Percentiles rank a stretch among this genome's conserved stretches.
Evolutionary conservation across 306 rosid species (phyloP).

Genomic region (Quercus aquifolioides): DNA sequence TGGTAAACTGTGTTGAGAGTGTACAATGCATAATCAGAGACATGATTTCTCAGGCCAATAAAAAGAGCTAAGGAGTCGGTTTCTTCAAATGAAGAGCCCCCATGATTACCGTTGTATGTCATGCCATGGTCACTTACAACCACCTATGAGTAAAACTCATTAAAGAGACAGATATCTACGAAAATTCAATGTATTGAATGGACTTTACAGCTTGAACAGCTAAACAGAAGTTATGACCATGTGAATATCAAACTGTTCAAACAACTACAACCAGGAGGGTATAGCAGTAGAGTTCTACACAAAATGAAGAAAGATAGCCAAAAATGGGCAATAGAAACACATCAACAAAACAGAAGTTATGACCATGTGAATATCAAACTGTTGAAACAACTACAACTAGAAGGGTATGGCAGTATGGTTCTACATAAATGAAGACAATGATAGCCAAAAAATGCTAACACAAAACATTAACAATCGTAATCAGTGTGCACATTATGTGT

Average conservation of each 20-base stretch:
- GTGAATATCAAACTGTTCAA: background rate
- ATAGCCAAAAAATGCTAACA: background rate
- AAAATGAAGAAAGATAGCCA: background rate
- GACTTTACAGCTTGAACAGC: constrained; percentile 4
- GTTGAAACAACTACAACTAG: background rate
- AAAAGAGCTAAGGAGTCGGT: constrained; percentile 78
- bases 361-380: background rate
- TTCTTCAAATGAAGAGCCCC: constrained; percentile 92
- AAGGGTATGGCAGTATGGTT: constrained; percentile 5
- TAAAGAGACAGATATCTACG: constrained; percentile 13
- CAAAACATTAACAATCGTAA: background rate
- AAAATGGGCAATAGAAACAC: background rate
- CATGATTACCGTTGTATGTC: constrained; percentile 91
- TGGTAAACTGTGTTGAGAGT: constrained; percentile 50
- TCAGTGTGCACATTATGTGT: background rate
- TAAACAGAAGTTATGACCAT: background rate
- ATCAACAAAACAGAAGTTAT: background rate
- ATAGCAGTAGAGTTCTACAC: constrained; percentile 2
- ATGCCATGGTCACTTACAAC: constrained; percentile 97
- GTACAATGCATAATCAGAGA: constrained; percentile 29
- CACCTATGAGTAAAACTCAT: constrained; percentile 41
- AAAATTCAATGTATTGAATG: constrained; percentile 1
- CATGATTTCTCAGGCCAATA: constrained; percentile 51
- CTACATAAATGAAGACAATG: background rate
- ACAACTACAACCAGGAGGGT: background rate